Conservation (phyloP, 805 yeast species). For the Teunomyces funiuensis region DNA sequence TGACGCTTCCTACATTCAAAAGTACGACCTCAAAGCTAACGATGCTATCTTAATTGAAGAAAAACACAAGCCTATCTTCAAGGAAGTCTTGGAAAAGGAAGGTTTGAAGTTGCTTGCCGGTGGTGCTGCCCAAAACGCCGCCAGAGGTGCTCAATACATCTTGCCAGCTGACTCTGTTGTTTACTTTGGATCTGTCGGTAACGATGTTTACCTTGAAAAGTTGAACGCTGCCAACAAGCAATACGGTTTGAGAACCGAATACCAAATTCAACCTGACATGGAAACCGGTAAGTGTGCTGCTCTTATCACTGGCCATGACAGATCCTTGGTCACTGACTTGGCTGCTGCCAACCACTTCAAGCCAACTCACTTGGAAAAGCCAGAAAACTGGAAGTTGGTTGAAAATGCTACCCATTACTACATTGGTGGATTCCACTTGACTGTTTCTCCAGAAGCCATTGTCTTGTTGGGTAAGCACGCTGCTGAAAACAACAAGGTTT, state of each 20-base stretch:
- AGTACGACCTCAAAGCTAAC: conserved; percentile 82
- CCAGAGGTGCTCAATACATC: conserved; percentile 95
- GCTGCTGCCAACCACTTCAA: conserved; percentile 98
- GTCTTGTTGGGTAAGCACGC: conserved; percentile 89
- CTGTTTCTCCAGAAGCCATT: conserved; percentile 96
- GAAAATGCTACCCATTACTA: conserved; percentile 80
- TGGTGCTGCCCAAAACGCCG: conserved; percentile 99
- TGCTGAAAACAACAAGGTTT: conserved; percentile 72
- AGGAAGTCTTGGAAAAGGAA: conserved; percentile 64
- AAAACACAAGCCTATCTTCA: conserved; percentile 81
- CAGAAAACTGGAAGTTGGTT: conserved; percentile 87
- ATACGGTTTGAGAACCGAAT: conserved; percentile 86
- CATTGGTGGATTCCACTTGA: conserved; percentile 98
- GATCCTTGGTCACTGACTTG: conserved; percentile 93
- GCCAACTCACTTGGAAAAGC: conserved; percentile 79
- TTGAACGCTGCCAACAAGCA: conserved; percentile 77
- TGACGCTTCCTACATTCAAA: conserved; percentile 63
- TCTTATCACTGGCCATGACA: conserved; percentile 78
- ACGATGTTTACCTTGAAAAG: conserved; percentile 82
- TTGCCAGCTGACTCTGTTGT: conserved; percentile 80
- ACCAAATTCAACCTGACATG: conserved; percentile 71
- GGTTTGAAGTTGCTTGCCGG: conserved; percentile 84
- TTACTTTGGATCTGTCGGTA: conserved; percentile 95
- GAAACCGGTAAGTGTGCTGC: conserved; percentile 99
- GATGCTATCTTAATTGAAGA: conserved; percentile 91